phyloP scores from a whole-genome alignment of 2,329 filamentous ascomycete species.

The Atkinsonella texensis region DNA sequence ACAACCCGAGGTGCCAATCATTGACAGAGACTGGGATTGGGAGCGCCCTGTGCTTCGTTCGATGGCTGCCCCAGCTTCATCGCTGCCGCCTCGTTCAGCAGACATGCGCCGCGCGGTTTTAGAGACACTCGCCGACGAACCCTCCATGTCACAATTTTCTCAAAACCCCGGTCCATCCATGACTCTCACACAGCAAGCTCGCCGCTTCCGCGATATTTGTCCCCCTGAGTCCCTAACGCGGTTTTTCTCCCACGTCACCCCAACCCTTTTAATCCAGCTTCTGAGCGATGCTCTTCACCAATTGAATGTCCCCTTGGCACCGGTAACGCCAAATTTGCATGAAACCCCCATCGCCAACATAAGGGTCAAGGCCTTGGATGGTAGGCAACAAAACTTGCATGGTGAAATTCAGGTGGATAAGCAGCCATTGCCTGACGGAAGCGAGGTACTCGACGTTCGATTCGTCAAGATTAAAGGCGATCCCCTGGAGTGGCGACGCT shows the following conservation, averaged over 20 bases:
- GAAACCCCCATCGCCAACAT: slow-evolving; percentile 50
- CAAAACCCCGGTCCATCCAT: slow-evolving; percentile 66
- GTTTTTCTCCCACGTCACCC: slow-evolving; percentile 77
- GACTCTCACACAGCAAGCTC: slow-evolving; percentile 78
- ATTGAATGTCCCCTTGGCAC: slow-evolving; percentile 65
- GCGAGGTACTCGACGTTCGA: slow-evolving; percentile 66
- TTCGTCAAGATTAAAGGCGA: slow-evolving; percentile 95
- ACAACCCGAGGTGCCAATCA: slow-evolving; percentile 68
- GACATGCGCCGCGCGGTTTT: slow-evolving; percentile 31
- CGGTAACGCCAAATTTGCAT: slow-evolving; percentile 32
- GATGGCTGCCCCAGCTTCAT: slow-evolving; percentile 28
- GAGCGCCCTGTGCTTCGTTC: slow-evolving; percentile 57
- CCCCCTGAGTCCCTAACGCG: slow-evolving; percentile 78
- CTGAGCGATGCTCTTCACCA: slow-evolving; percentile 72
- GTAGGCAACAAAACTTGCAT: slow-evolving; percentile 57
- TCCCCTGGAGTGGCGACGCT: slow-evolving; percentile 87
- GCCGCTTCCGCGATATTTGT: slow-evolving; percentile 80
- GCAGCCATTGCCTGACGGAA: slow-evolving; percentile 41
- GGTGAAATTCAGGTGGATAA: slow-evolving; percentile 66
- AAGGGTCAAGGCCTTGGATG: slow-evolving; percentile 63
- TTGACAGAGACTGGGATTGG: slow-evolving; percentile 76
- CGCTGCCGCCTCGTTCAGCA: slow-evolving; percentile 19
- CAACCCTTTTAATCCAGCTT: slow-evolving; percentile 65
- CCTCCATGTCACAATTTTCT: slow-evolving; percentile 77
- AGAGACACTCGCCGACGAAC: slow-evolving; percentile 70